Evolutionary conservation across 2,329 filamentous ascomycete genomes (phyloP).

Genomic region (Sporothrix humicola): DNA sequence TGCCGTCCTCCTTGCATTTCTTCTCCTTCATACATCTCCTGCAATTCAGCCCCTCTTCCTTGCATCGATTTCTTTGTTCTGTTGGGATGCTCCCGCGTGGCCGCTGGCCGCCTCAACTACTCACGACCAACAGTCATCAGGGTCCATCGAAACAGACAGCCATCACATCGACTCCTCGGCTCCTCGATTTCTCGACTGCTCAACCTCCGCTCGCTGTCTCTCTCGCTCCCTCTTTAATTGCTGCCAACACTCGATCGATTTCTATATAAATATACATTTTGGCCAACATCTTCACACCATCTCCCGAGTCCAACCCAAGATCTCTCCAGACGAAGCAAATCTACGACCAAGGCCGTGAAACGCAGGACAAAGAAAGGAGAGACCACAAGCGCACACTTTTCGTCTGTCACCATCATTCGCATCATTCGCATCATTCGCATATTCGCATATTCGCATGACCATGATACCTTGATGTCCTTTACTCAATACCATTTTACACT

Average conservation of each 20-base stretch:
- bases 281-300: neutral
- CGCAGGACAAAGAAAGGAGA: neutral
- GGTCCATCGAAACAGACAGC: neutral
- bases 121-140: neutral
- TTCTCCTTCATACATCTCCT: neutral
- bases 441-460: neutral
- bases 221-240: neutral
- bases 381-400: no score
- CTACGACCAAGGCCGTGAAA: neutral
- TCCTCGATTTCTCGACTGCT: neutral
- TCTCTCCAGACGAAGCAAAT: neutral
- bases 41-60: constrained; percentile 7
- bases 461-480: neutral
- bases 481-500: no score
- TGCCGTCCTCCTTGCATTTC: neutral
- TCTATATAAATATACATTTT: neutral
- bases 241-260: neutral
- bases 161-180: neutral
- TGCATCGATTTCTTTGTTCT: constrained; percentile 6
- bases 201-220: neutral
- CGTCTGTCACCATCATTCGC: no score
- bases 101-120: neutral
- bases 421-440: neutral
- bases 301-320: neutral
- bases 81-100: constrained; percentile 8